Conservation (phyloP, 2,329 filamentous ascomycete genomes). For the Endoconidiophora laricicola region DNA sequence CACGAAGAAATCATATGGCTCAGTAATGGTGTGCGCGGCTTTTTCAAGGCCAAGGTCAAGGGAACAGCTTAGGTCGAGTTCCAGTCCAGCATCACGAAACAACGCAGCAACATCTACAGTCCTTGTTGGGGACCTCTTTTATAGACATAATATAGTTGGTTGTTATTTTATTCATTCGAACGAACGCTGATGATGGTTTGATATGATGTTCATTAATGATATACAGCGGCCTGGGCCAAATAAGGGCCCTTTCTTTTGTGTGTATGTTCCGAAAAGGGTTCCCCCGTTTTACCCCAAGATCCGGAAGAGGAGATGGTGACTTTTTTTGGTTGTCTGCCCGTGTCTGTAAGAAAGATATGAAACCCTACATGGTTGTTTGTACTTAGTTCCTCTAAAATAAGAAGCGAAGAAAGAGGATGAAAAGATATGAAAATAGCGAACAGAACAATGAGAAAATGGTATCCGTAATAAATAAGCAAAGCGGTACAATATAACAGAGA, state of each 20-base stretch:
- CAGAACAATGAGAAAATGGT: not conserved
- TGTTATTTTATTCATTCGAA: not conserved
- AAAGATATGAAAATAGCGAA: slow-evolving; percentile 7
- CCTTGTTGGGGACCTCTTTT: no score
- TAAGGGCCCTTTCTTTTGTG: no score
- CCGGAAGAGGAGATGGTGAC: slow-evolving; percentile 11
- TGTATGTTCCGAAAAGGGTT: no score
- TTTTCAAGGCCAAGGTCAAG: slow-evolving; percentile 34
- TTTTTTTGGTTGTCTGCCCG: slow-evolving; percentile 11
- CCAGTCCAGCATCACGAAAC: no score
- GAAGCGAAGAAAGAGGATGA: slow-evolving; percentile 6
- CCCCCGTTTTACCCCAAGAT: not conserved
- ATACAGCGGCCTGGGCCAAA: slow-evolving; percentile 7
- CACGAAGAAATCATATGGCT: slow-evolving; percentile 72
- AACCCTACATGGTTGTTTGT: not conserved
- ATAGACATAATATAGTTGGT: not conserved
- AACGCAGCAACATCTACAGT: no score
- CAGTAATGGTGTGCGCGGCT: slow-evolving; percentile 76
- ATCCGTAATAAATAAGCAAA: slow-evolving; percentile 1
- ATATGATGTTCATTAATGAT: slow-evolving; percentile 6
- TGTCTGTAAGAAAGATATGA: slow-evolving; percentile 10
- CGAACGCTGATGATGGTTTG: slow-evolving; percentile 1
- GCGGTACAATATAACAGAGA: no score
- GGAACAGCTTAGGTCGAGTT: not conserved
- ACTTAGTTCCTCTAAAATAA: not conserved